These are phyloP conservation scores for Kodamaea lidongshanica DNA, from an alignment of 805 yeast species.

Conservation along the genomic window DNA sequence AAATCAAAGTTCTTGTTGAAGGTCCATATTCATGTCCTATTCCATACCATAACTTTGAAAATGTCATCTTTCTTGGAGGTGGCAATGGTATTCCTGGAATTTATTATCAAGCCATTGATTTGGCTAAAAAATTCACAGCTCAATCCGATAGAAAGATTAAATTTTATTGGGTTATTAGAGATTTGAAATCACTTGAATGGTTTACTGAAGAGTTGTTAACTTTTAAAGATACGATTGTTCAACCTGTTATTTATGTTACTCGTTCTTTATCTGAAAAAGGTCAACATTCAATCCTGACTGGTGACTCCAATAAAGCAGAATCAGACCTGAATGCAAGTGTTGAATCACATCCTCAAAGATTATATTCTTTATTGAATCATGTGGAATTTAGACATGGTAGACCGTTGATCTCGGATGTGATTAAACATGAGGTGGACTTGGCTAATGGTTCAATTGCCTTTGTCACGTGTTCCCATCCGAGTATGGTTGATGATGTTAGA, in stretches of 20 bases:
- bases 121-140: slow-evolving; percentile 11
- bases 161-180: slow-evolving; percentile 60
- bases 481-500: slow-evolving; percentile 53
- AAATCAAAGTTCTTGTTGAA: slow-evolving; percentile 26
- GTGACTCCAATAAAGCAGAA: slow-evolving; percentile 1
- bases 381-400: slow-evolving; percentile 24
- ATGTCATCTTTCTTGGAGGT: slow-evolving; percentile 29
- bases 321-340: slow-evolving; percentile 3
- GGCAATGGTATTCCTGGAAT: slow-evolving; percentile 38
- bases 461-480: slow-evolving; percentile 58
- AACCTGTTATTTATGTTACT: slow-evolving; percentile 26
- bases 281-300: neutral
- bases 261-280: too few relatives aligned
- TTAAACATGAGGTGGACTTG: slow-evolving; percentile 30
- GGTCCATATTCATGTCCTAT: slow-evolving; percentile 32
- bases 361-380: slow-evolving; percentile 5
- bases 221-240: slow-evolving; percentile 22
- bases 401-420: slow-evolving; percentile 40
- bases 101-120: slow-evolving; percentile 23
- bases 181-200: slow-evolving; percentile 44
- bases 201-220: slow-evolving; percentile 38
- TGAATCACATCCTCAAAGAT: too few relatives aligned
- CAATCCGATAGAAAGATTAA: slow-evolving; percentile 1
- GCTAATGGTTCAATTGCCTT: slow-evolving; percentile 44
- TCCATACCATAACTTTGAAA: slow-evolving; percentile 25